Base-by-base conservation (phyloP, 495 filamentous ascomycete genomes). In the Neurospora tetrasperma region DNA sequence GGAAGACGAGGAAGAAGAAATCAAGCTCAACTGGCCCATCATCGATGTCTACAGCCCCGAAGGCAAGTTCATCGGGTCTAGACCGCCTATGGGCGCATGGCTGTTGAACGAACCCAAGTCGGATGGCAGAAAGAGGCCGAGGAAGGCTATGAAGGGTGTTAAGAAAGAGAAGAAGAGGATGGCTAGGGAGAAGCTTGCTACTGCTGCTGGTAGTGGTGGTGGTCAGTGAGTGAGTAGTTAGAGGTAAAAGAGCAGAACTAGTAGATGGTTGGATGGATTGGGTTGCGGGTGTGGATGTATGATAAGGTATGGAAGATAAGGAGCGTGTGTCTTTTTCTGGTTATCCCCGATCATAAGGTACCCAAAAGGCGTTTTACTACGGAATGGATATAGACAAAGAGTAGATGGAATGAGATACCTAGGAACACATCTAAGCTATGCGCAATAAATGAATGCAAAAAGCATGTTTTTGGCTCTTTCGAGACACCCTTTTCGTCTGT, bases 11-110 rank as follows among this genome's bases (percentile, higher is more conserved):
- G 42, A 44, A n/a, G 66, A 71, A 20, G 68, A 70, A 7, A 66
- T 40, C 11, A 73, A 79, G 76, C 73, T 75, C 3, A 81, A 80
- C 31, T 89, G 87, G 79, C 94, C 93, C 4, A 84, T 88, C 23
- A 85, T 99, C 7, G 96, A 98, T 74, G 88, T 98, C 2, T 97
- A 90, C 76, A 93, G 86, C 46, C 96, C 96, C 0, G 86, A 94
- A 54, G 96, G 96, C 1, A 88, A 88, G 79, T 93, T 91, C 74
- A 84, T 98, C 39, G 91, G 86, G 4, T 79, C 82, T 4, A 85
- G 96, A 46, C 79, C 75, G 74, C 90, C 94, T 2, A 91, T 99
- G 84, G 90, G 91, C 75, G 93, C 87, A 44, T 96, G 89, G 89
- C 42, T 87, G 75, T 39, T 83, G 40, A 85, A 85, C 71, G 83